A percentile compares a stretch with the other conserved stretches of the same genome.
These are phyloP conservation scores for Lasiodiplodia hormozganensis DNA, from an alignment of 2,329 filamentous ascomycete genomes.

Conservation along the genomic window DNA sequence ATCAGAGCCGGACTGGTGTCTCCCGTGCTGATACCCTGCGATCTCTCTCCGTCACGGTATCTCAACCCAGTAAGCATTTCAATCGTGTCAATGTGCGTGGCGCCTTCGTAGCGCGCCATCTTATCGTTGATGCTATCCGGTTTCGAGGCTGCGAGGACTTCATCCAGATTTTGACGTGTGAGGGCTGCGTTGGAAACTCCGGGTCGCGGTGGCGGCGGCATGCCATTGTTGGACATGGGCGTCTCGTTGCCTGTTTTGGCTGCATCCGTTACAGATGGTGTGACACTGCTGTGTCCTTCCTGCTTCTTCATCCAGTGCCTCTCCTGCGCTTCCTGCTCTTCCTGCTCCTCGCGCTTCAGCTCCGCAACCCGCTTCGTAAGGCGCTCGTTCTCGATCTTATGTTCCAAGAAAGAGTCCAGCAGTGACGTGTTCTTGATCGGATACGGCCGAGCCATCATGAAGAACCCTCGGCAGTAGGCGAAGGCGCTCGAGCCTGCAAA, in stretches of 20 bases:
- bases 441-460: slow-evolving; percentile 91
- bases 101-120: slow-evolving; percentile 80
- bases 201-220: slow-evolving; percentile 72
- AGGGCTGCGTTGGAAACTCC: slow-evolving; percentile 69
- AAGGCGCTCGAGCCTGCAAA: slow-evolving; percentile 61
- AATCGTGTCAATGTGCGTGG: slow-evolving; percentile 80
- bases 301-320: slow-evolving; percentile 65
- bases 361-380: slow-evolving; percentile 84
- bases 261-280: slow-evolving; percentile 47
- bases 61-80: slow-evolving; percentile 90
- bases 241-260: slow-evolving; percentile 43
- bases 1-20: slow-evolving; percentile 81
- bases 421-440: slow-evolving; percentile 85
- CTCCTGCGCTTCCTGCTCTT: slow-evolving; percentile 73
- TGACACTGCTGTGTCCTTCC: slow-evolving; percentile 62
- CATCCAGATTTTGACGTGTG: slow-evolving; percentile 81
- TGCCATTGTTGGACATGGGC: slow-evolving; percentile 54
- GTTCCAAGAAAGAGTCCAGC: slow-evolving; percentile 91
- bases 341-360: slow-evolving; percentile 82
- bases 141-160: slow-evolving; percentile 68
- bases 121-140: slow-evolving; percentile 83
- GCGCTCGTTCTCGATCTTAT: slow-evolving; percentile 95
- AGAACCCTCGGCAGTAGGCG: slow-evolving; percentile 84
- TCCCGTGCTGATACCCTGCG: slow-evolving; percentile 85
- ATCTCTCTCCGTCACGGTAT: slow-evolving; percentile 88